phyloP scores from a whole-genome alignment of 305 asterid genomes.

The Caryopteris hybrid region DNA sequence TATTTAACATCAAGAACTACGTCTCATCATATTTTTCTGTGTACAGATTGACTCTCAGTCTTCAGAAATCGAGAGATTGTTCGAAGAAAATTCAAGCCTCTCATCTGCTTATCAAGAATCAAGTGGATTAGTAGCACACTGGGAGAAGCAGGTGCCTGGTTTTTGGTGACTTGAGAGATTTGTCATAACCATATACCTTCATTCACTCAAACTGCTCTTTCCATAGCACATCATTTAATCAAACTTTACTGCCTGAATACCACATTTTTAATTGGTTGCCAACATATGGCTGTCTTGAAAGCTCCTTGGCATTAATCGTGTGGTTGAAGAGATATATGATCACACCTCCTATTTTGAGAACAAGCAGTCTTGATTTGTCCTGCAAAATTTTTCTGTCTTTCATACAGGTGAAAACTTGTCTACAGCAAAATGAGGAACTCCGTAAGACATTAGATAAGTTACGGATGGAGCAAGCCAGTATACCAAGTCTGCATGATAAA shows the following conservation, averaged over 20 bases:
- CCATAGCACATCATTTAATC: not conserved
- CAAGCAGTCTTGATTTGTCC: not conserved
- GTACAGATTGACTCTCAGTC: conserved; percentile 93
- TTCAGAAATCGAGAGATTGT: conserved; percentile 89
- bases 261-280: not conserved
- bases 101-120: conserved; percentile 86
- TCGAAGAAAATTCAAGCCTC: conserved; percentile 80
- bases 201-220: conserved; percentile 2
- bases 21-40: conserved; percentile 18
- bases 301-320: not conserved
- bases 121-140: conserved; percentile 52
- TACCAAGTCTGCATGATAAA: conserved; percentile 31
- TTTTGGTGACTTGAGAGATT: conserved; percentile 4
- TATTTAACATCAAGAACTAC: conserved; percentile 22
- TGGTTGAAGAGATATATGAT: conserved; percentile 8
- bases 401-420: conserved; percentile 75
- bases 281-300: not conserved
- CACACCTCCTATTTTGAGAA: not conserved
- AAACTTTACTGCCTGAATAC: conserved; percentile 1
- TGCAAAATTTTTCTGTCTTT: conserved; percentile 4
- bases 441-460: conserved; percentile 67
- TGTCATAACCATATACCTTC: not conserved
- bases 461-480: conserved; percentile 56
- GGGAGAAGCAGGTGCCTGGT: conserved; percentile 82
- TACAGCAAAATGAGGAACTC: conserved; percentile 83